Evolutionary conservation across 2,329 filamentous ascomycete genomes (phyloP).

Genomic region (Leptographium lundbergii): DNA sequence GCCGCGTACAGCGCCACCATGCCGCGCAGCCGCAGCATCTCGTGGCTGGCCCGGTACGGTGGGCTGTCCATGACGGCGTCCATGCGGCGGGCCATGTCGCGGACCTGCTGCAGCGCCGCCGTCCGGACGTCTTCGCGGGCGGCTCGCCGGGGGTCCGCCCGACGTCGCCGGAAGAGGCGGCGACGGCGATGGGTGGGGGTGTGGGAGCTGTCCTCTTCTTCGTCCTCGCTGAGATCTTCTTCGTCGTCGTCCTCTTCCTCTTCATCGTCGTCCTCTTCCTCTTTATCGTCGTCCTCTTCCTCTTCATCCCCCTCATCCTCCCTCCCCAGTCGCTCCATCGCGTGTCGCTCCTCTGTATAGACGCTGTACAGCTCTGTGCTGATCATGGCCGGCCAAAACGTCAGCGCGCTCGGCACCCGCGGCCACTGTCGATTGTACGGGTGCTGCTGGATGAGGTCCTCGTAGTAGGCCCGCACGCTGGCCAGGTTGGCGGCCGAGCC

Average conservation of each 20-base stretch:
- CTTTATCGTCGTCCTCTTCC: slow-evolving; percentile 14
- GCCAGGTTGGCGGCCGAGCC: slow-evolving; percentile 32
- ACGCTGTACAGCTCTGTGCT: slow-evolving; percentile 69
- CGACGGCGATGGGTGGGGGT: too few species aligned
- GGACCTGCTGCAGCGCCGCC: slow-evolving; percentile 45
- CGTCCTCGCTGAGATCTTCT: slow-evolving; percentile 3
- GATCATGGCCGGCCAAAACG: slow-evolving; percentile 74
- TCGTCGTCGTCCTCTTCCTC: slow-evolving; percentile 11
- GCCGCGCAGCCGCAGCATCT: slow-evolving; percentile 57
- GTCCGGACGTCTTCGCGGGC: slow-evolving; percentile 28
- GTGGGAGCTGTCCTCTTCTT: not conserved
- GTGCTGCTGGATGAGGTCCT: slow-evolving; percentile 64
- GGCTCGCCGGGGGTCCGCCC: slow-evolving; percentile 12
- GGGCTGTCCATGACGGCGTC: slow-evolving; percentile 56
- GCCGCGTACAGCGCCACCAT: slow-evolving; percentile 65
- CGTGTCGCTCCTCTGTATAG: slow-evolving; percentile 43
- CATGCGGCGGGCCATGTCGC: slow-evolving; percentile 53
- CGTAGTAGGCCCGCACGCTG: slow-evolving; percentile 51
- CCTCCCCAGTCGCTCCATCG: slow-evolving; percentile 23
- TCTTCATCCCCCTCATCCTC: slow-evolving; percentile 14
- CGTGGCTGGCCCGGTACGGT: slow-evolving; percentile 55
- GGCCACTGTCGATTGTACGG: slow-evolving; percentile 53
- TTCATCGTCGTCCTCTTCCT: slow-evolving; percentile 13
- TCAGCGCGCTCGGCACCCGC: slow-evolving; percentile 48
- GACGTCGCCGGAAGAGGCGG: not conserved